Evolutionary conservation across 331 rosid genomes (phyloP).

Genomic region (Quercus phellos): DNA sequence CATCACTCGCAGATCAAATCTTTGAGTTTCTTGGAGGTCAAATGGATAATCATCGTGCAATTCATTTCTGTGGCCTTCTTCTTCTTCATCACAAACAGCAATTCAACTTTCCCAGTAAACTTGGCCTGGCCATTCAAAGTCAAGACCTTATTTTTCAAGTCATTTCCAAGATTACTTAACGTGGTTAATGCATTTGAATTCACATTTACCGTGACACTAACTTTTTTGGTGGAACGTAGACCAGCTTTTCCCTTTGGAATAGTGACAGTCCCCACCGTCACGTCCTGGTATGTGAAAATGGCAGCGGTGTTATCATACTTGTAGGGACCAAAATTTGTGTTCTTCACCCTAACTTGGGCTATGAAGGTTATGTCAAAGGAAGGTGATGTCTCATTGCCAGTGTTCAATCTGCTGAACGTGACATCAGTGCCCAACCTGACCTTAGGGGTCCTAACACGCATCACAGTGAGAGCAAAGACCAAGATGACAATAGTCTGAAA

Average conservation of each 20-base stretch:
- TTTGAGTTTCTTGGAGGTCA: not conserved
- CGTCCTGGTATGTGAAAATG: not conserved
- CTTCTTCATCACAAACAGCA: constrained; percentile 28
- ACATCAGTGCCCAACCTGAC: constrained; percentile 7
- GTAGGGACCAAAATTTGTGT: constrained; percentile 31
- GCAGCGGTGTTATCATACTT: constrained; percentile 9
- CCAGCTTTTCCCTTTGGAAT: constrained; percentile 39
- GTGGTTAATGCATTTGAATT: not conserved
- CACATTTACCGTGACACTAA: constrained; percentile 18
- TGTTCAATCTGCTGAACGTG: not conserved
- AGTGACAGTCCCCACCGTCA: not conserved
- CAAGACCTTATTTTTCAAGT: constrained; percentile 2
- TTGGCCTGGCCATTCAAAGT: constrained; percentile 8
- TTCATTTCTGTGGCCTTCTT: constrained; percentile 26
- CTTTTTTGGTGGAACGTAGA: constrained; percentile 28
- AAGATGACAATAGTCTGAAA: constrained; percentile 9
- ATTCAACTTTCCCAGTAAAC: constrained; percentile 23
- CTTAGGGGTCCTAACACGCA: constrained; percentile 17
- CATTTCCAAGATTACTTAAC: constrained; percentile 2
- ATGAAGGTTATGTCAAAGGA: not conserved
- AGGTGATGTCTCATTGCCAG: not conserved
- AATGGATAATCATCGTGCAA: constrained; percentile 14
- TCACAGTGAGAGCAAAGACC: not conserved
- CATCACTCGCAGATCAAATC: not conserved
- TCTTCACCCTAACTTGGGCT: constrained; percentile 21